A percentile compares a stretch with the other conserved stretches of the same genome.
These are phyloP conservation scores for Xylariaceae sp. DNA, from an alignment of 2,329 filamentous ascomycete genomes.

Conservation along the genomic window DNA sequence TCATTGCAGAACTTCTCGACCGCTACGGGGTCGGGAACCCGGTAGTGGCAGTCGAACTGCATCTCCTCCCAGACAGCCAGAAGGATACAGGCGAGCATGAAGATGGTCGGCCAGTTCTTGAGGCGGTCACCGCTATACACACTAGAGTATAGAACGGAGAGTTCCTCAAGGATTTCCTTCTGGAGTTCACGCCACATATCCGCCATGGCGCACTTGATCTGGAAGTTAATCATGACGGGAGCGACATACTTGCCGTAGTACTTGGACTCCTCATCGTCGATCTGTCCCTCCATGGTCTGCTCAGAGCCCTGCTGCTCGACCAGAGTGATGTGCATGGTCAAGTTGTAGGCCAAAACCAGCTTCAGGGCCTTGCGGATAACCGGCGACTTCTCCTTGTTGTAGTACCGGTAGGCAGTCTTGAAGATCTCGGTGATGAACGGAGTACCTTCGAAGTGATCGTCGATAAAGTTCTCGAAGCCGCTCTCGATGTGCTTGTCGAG, in stretches of 20 bases:
- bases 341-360: conserved; percentile 90
- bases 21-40: conserved; percentile 73
- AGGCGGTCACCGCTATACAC: conserved; percentile 96
- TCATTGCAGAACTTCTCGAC: conserved; percentile 94
- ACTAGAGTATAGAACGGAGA: conserved; percentile 89
- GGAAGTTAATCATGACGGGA: conserved; percentile 99
- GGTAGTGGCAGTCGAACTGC: conserved; percentile 97
- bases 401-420: conserved; percentile 92
- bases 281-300: conserved; percentile 70
- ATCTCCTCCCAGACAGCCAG: conserved; percentile 97
- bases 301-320: conserved; percentile 84
- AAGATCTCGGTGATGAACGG: conserved; percentile 93
- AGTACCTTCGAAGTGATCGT: conserved; percentile 93
- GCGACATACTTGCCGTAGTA: conserved; percentile 87
- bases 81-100: conserved; percentile 90
- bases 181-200: conserved; percentile 98
- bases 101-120: conserved; percentile 99
- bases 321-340: conserved; percentile 91
- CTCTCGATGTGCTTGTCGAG: conserved; percentile 91
- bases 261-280: conserved; percentile 79
- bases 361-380: conserved; percentile 95
- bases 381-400: conserved; percentile 78
- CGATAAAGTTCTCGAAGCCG: conserved; percentile 87
- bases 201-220: conserved; percentile 94
- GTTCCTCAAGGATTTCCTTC: conserved; percentile 91